These are phyloP conservation scores for Clitopilus passeckerianus DNA, from an alignment of 768 basidiomycete genomes.

Conservation along the genomic window DNA sequence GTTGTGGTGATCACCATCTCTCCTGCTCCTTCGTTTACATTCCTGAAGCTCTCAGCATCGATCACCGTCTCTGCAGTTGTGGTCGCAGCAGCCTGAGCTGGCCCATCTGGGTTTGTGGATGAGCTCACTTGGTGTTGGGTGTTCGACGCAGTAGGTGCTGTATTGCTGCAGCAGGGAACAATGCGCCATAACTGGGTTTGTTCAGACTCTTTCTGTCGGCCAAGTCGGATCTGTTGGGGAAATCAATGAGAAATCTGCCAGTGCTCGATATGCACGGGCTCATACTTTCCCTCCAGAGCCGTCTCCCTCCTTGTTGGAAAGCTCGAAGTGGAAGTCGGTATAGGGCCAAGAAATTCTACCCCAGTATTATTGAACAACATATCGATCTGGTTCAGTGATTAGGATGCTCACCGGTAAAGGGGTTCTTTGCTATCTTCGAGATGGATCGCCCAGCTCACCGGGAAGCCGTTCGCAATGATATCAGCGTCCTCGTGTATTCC, in stretches of 20 bases:
- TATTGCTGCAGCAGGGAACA: neutral
- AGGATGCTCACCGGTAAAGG: conserved; percentile 14
- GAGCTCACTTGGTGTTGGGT: neutral
- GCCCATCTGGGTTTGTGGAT: neutral
- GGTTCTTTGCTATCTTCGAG: conserved; percentile 12
- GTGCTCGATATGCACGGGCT: too few relatives aligned
- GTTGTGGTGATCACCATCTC: conserved; percentile 25
- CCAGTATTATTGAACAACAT: too few relatives aligned
- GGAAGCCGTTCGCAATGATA: conserved; percentile 20
- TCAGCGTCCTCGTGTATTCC: conserved; percentile 12
- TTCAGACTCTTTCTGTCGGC: neutral
- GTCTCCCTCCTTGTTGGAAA: neutral
- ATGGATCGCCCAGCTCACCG: conserved; percentile 25
- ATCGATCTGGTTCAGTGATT: neutral
- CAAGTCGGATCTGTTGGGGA: neutral
- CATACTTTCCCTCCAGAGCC: neutral
- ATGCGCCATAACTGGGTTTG: neutral
- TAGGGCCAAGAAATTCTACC: neutral
- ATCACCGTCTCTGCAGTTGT: conserved; percentile 16
- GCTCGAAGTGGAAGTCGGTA: neutral
- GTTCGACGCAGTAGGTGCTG: neutral
- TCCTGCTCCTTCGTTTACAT: conserved; percentile 14
- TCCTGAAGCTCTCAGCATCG: conserved; percentile 16
- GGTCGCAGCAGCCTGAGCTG: neutral
- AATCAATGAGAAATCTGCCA: neutral